Base-by-base conservation (phyloP, 2,329 filamentous ascomycete species). In the Hypoxylon sp. region DNA sequence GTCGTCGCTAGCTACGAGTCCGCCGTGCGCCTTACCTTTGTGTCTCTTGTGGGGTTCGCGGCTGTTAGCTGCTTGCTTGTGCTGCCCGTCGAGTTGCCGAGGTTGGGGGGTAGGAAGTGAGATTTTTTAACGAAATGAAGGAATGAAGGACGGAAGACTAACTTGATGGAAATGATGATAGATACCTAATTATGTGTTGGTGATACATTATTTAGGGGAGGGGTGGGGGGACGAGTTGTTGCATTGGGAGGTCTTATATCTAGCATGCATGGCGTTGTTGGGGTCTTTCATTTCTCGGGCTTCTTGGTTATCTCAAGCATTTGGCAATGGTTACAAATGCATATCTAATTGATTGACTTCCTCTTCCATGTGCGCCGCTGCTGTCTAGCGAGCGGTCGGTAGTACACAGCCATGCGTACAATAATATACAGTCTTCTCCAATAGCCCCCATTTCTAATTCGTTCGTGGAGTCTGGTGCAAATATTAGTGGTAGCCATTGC, bases 1-100 rank as follows among this genome's bases (percentile, higher is more conserved):
- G 87, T 87, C 19, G 79, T 87, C 2, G 70, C 73, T 57, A 84
- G 84, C 65, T 88, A 89, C 66, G 83, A 83, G 65, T 78, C 81
- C 0, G 80, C 85, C 0, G 71, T 88, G 53, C 72, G 80, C 28
- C 56, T 82, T 44, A 83, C 80, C 1, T 86, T 86, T 67, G 46
- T 79, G 43, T 79, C 73, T 52, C 82, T 79, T 57, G 71, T 78
- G 0, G 73, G 74, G 1, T 71, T 90, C 54, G 82, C 86, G 0
- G 58, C 84, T 7, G 74, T 85, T 0, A 81, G 81, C 17, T 68
- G 84, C 2, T 19, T 79, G 8, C 66, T 89, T 51, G 73, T 88
- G 2, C 10, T 83, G 34, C 82, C 83, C 0, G 77, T 89, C 20
- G 82, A 79, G 71, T 71, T 91, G 68, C 87, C 86, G 1, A 80